Conservation (phyloP, 2,329 filamentous ascomycete genomes). For the Davidsoniella australis region DNA sequence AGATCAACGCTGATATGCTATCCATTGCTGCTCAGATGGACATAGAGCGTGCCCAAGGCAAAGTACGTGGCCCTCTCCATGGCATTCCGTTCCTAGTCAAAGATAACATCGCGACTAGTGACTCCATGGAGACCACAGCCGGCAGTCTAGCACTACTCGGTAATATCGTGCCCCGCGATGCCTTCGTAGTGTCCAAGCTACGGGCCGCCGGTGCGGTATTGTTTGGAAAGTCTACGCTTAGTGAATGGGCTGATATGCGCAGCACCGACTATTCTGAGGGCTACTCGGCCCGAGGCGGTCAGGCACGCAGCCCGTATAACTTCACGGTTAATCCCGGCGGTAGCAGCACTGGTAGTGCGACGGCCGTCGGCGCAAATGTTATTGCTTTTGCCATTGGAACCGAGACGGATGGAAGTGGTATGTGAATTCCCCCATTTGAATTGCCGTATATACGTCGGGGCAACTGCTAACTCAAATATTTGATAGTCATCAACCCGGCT, state of each 20-base stretch:
- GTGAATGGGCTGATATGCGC: slow-evolving; percentile 61
- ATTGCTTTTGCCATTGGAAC: slow-evolving; percentile 51
- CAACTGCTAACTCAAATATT: not conserved
- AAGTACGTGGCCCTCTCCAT: slow-evolving; percentile 48
- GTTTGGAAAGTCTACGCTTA: slow-evolving; percentile 52
- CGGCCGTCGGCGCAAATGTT: slow-evolving; percentile 45
- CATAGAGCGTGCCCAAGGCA: slow-evolving; percentile 37
- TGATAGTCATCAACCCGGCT: slow-evolving; percentile 49
- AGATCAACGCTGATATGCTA: slow-evolving; percentile 51
- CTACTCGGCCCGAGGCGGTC: slow-evolving; percentile 46
- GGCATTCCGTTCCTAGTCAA: slow-evolving; percentile 63
- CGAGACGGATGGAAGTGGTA: slow-evolving; percentile 52
- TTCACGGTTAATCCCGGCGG: slow-evolving; percentile 51
- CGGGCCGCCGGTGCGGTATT: slow-evolving; percentile 50
- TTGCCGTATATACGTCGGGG: not conserved
- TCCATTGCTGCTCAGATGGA: slow-evolving; percentile 44
- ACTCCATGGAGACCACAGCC: slow-evolving; percentile 58
- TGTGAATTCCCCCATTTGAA: slow-evolving; percentile 14
- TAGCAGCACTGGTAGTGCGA: slow-evolving; percentile 48
- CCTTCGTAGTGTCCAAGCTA: slow-evolving; percentile 42
- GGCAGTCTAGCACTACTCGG: slow-evolving; percentile 52
- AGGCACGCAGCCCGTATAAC: slow-evolving; percentile 50
- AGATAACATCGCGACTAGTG: slow-evolving; percentile 53
- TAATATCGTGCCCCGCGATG: slow-evolving; percentile 49
- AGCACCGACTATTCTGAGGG: slow-evolving; percentile 51